Evolutionary conservation across 129 eudicot genomes (phyloP).

Genomic region (Flaveria brownii): DNA sequence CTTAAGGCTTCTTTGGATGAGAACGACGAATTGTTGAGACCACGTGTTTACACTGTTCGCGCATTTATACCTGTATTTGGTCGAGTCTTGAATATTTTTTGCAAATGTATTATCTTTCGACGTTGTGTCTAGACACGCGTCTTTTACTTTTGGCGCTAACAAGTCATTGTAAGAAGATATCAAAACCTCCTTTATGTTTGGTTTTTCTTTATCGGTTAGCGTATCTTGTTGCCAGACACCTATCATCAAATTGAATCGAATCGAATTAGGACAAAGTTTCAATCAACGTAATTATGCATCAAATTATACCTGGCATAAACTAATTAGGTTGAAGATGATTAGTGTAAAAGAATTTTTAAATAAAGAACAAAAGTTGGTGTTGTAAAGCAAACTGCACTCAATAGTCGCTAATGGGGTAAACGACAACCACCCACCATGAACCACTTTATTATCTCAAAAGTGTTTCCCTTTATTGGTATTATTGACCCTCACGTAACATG

Average conservation of each 20-base stretch:
- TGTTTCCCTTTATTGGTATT: conserved; percentile 28
- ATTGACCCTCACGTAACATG: conserved; percentile 33
- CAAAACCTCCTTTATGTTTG: conserved; percentile 61
- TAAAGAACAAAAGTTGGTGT: conserved; percentile 2
- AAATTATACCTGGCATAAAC: neutral
- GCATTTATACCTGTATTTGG: conserved; percentile 18
- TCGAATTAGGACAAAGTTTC: neutral
- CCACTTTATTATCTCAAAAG: conserved; percentile 38
- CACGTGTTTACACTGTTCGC: conserved; percentile 43
- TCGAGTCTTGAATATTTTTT: conserved; percentile 7
- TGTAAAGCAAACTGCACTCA: conserved; percentile 39
- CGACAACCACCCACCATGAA: conserved; percentile 36
- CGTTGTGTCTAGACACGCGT: conserved; percentile 44
- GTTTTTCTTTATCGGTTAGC: conserved; percentile 56
- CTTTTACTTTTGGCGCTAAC: conserved; percentile 64
- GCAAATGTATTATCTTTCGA: conserved; percentile 17
- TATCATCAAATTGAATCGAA: conserved; percentile 30
- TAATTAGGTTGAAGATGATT: neutral
- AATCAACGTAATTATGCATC: neutral
- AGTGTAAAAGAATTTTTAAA: neutral
- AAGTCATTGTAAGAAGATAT: conserved; percentile 64
- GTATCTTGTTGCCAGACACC: conserved; percentile 72
- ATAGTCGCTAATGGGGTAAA: conserved; percentile 30
- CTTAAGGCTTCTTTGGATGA: conserved; percentile 73
- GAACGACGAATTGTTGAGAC: conserved; percentile 63